Conservation (phyloP, 176 grass and related monocot species). For the Dactylis glomerata region DNA sequence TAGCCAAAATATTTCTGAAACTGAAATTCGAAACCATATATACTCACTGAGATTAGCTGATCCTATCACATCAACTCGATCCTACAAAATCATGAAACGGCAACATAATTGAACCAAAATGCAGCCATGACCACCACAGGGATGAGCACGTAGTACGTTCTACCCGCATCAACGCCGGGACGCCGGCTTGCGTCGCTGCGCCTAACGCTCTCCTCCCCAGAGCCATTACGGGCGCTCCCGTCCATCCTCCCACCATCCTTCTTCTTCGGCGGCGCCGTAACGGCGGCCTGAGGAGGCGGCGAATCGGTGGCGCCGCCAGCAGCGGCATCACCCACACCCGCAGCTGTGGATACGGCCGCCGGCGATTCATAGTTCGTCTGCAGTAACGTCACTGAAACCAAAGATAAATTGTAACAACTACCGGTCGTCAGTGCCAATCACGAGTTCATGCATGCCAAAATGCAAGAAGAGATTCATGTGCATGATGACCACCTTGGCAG, state of each 20-base stretch:
- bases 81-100: background rate
- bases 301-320: background rate
- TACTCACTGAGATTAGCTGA: background rate
- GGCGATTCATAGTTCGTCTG: constrained; percentile 1
- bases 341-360: background rate
- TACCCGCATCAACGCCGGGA: background rate
- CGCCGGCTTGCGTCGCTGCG: background rate
- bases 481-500: constrained; percentile 13
- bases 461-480: background rate
- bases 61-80: background rate
- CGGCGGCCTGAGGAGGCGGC: background rate
- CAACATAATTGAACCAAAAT: background rate
- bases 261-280: background rate
- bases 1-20: too few relatives aligned
- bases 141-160: background rate
- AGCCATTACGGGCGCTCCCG: background rate
- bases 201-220: background rate
- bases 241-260: background rate
- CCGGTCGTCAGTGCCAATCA: background rate
- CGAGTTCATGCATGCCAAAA: background rate
- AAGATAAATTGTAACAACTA: background rate
- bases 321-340: background rate
- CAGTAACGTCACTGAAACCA: constrained; percentile 6
- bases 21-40: too few relatives aligned
- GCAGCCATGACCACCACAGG: background rate